A percentile compares a stretch with the other conserved stretches of the same genome.
These are phyloP conservation scores for Scheffersomyces segobiensis DNA, from an alignment of 1,139 yeast species.

Conservation along the genomic window DNA sequence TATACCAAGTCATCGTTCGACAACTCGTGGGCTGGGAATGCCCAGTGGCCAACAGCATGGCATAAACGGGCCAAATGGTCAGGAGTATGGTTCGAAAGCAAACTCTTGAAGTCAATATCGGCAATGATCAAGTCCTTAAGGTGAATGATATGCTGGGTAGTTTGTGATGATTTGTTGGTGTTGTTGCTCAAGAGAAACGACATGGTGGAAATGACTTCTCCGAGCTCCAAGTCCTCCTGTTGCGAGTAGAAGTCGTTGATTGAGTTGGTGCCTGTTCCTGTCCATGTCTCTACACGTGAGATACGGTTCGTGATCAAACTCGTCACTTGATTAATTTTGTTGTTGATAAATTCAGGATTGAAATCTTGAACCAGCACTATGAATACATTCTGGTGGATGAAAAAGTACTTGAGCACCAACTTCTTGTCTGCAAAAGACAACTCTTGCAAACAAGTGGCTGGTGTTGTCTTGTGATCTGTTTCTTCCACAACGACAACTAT, in stretches of 20 bases:
- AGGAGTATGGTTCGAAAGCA: constrained; percentile 27
- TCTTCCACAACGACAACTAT: constrained; percentile 32
- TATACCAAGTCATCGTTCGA: constrained; percentile 67
- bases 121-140: constrained; percentile 30
- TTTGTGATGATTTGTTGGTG: constrained; percentile 21
- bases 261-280: constrained; percentile 43
- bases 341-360: constrained; percentile 24
- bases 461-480: background rate
- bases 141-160: constrained; percentile 22
- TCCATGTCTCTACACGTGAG: constrained; percentile 56
- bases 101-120: constrained; percentile 40
- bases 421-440: constrained; percentile 28
- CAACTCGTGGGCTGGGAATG: constrained; percentile 70
- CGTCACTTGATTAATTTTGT: constrained; percentile 27
- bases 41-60: constrained; percentile 48
- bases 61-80: constrained; percentile 23
- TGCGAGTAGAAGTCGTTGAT: constrained; percentile 25
- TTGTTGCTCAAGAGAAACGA: constrained; percentile 26
- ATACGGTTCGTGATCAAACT: constrained; percentile 38
- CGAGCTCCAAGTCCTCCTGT: constrained; percentile 6
- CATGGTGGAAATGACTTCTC: constrained; percentile 34
- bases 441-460: background rate
- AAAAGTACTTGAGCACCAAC: constrained; percentile 38
- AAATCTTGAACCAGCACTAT: constrained; percentile 17
- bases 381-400: constrained; percentile 44